Conservation (phyloP, 2,329 filamentous ascomycete species). For the Penicillium psychrosexuale region DNA sequence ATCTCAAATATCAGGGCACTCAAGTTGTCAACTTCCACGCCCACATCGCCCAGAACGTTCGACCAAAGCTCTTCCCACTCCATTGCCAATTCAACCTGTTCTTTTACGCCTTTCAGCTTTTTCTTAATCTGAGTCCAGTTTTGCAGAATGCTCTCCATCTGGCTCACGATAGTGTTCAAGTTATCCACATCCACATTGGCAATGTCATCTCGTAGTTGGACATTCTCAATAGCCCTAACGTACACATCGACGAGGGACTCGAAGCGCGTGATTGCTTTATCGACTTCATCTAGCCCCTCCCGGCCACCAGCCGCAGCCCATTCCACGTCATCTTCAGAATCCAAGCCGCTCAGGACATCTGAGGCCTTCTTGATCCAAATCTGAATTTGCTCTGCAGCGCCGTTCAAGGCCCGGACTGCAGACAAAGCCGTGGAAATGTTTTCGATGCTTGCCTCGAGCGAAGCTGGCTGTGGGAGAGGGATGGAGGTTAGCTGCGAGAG, state of each 20-base stretch:
- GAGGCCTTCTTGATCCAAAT: constrained; percentile 92
- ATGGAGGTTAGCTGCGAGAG: constrained; percentile 88
- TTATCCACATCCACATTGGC: constrained; percentile 66
- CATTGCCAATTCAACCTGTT: constrained; percentile 94
- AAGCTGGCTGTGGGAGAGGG: constrained; percentile 78
- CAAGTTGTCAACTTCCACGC: constrained; percentile 78
- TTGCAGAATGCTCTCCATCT: constrained; percentile 82
- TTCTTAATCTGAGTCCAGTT: constrained; percentile 82
- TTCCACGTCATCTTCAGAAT: constrained; percentile 95
- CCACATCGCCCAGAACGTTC: constrained; percentile 87
- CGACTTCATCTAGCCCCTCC: constrained; percentile 54
- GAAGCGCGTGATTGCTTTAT: constrained; percentile 73
- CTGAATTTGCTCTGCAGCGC: constrained; percentile 86
- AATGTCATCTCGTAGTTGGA: constrained; percentile 78
- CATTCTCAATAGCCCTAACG: constrained; percentile 85
- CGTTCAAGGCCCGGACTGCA: constrained; percentile 78
- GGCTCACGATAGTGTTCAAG: constrained; percentile 70
- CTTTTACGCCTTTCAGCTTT: constrained; percentile 74
- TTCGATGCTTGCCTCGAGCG: constrained; percentile 76
- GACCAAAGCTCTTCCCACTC: constrained; percentile 99
- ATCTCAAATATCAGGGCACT: constrained; percentile 88
- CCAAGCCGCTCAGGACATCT: constrained; percentile 81
- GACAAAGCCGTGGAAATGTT: constrained; percentile 79
- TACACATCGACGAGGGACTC: constrained; percentile 89
- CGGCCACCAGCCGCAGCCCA: constrained; percentile 85